Base-by-base conservation (phyloP, 352 stramenopile genomes). In the Phytophthora crassamura region DNA sequence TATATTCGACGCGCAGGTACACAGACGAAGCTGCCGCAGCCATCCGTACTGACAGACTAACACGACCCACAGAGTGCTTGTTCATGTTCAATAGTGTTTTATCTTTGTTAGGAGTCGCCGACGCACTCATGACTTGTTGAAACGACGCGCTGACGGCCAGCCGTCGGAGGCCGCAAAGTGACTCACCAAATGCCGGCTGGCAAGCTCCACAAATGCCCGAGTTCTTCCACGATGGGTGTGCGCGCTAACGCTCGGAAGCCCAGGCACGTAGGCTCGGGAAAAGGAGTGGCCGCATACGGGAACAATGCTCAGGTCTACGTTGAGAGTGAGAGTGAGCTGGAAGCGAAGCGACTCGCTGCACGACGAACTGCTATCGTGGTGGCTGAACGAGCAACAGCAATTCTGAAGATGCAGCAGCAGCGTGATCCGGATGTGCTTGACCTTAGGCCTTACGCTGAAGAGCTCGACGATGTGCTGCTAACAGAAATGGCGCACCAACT, bases 401-500 rank as follows among this genome's bases (percentile, higher is more conserved):
- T 92, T 9, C 57, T 92, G 47, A 81, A 70, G 40, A 41, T 66
- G 20, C 71, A 73, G 51, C 41, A 77, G 68, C 61, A 70, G 38
- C 68, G n/a, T 16, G 75, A 90, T 47, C 74, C 78, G 7, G 82
- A 91, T 54, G 80, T 82, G 8, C 68, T 93, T 25, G 77, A 93
- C 41, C 55, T 93, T 20, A 68, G 65, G 11, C 51, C 69, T 36
- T 87, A 75, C 25, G 64, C 77, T 10, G 36, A 42, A 7, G 82
- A 84, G 42, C 64, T 93, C 3, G 69, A 82, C 41, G 84, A 91
- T 49, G 67, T 74, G 22, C 38, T 93, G 46, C 55, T 93, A 43
- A 80, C 80, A 16, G 84, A 90, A 58, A 59, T 93, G 18, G 80
- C 80, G 4, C 69, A 73, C 12, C 84, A 93, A 56, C 41, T 91